Evolutionary conservation across 2,329 filamentous ascomycete genomes (phyloP).

Genomic region (Monilinia fructicola): DNA sequence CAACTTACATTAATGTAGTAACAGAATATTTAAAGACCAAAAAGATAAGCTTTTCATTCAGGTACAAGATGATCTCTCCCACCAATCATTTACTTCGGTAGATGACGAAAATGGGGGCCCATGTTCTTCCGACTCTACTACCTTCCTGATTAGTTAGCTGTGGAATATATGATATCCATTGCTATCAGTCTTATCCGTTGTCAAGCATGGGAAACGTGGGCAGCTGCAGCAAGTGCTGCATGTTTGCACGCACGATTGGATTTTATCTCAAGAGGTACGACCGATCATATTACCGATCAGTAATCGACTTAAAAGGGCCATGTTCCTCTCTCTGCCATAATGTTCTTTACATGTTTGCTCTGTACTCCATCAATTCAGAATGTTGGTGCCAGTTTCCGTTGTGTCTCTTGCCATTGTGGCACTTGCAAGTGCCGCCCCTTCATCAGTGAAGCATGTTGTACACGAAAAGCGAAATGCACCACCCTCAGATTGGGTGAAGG

Average conservation of each 20-base stretch:
- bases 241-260: background rate
- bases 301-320: slow-evolving; percentile 10
- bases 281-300: background rate
- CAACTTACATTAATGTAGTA: no score
- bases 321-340: background rate
- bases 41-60: slow-evolving; percentile 18
- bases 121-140: background rate
- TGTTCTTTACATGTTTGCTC: background rate
- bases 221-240: slow-evolving; percentile 11
- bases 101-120: background rate
- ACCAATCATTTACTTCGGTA: background rate
- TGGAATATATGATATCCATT: slow-evolving; percentile 7
- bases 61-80: background rate
- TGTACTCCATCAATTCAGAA: slow-evolving; percentile 2
- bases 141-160: slow-evolving; percentile 17
- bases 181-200: slow-evolving; percentile 14
- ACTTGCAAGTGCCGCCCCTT: slow-evolving; percentile 25
- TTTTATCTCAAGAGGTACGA: background rate
- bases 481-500: slow-evolving; percentile 30
- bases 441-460: slow-evolving; percentile 24
- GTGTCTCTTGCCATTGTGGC: slow-evolving; percentile 25
- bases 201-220: background rate
- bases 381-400: slow-evolving; percentile 23
- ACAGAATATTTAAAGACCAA: background rate
- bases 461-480: slow-evolving; percentile 30